Evolutionary conservation across 2,329 filamentous ascomycete genomes (phyloP), one percentile per base, ranked within the genome.

Genomic region (Didymella keratinophila): DNA sequence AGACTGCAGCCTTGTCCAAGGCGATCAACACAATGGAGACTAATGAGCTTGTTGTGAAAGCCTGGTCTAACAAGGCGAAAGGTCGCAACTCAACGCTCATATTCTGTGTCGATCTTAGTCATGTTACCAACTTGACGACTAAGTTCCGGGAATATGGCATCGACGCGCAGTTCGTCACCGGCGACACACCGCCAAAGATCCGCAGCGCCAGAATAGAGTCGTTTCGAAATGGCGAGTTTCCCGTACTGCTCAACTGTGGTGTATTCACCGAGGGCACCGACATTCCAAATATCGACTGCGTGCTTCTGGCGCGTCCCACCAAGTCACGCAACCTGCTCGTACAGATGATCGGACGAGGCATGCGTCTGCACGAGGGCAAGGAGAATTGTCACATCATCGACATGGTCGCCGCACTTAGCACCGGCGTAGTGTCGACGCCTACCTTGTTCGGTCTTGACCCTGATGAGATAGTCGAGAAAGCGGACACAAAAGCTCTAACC

Each of bases 261-360:
- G 91, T 99, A 39, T 98, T 97, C 71, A 98, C 94, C 0, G 95
- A 99, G 79, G 95, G 95, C 2, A 99, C 95, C 0, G 95, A 99
- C 71, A 97, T 99, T 30, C 95, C 96, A 6, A 97, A 96, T 73
- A 91, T 99, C 65, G 95, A 99, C 79, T 98, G 95, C 72, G 86
- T 99, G 23, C 74, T 99, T 9, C 83, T 99, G 9, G 93, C 90
- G 3, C 83, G 95, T 23, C 95, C 95, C 0, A 99, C 95, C 1
- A 88, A 89, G 66, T 98, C 95, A 16, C 87, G 91, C n/a, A 98
- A 97, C 68, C 81, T 99, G 2, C 85, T 99, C 1, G 87, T 98
- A 0, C 95, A 99, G 77, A 99, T 99, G 95, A 97, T 99, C 61
- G 95, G 95, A 0, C 86, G 95, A 68, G 95, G 95, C 4, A 91